Conservation (phyloP, 768 basidiomycete genomes). For the Omphalotus guepiniiformis region DNA sequence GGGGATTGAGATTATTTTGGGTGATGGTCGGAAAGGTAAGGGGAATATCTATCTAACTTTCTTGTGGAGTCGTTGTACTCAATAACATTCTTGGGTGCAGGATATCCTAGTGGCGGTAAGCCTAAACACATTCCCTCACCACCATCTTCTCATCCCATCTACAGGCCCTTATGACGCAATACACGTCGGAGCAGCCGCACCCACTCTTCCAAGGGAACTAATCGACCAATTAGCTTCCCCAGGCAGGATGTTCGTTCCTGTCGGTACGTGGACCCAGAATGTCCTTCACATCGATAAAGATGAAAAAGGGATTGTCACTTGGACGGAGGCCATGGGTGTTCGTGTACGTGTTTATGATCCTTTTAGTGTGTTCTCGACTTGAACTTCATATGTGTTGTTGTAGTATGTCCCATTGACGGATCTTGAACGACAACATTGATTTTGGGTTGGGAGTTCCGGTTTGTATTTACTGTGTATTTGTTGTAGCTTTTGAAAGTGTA, state of each 20-base stretch:
- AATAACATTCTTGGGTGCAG: conserved; percentile 23
- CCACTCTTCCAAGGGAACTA: conserved; percentile 62
- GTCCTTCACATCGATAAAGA: conserved; percentile 15
- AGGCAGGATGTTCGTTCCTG: conserved; percentile 90
- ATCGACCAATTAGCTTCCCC: conserved; percentile 74
- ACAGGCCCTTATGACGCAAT: conserved; percentile 76
- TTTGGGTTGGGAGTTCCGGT: too few species aligned
- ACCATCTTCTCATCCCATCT: not conserved
- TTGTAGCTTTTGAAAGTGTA: too few species aligned
- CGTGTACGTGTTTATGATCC: conserved; percentile 61
- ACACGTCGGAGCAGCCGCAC: conserved; percentile 93
- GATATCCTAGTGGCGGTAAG: conserved; percentile 32
- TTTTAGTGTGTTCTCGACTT: too few species aligned
- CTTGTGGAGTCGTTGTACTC: not conserved
- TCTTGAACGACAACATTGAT: too few species aligned
- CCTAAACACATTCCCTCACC: not conserved
- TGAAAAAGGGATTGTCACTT: conserved; percentile 54
- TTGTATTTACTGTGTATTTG: too few species aligned
- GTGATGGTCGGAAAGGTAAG: conserved; percentile 78
- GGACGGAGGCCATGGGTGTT: conserved; percentile 75
- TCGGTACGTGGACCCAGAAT: conserved; percentile 41
- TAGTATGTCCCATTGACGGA: too few species aligned
- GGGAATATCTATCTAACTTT: not conserved
- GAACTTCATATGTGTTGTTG: too few species aligned
- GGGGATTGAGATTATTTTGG: conserved; percentile 58